Evolutionary conservation across 805 yeast species (phyloP).

Genomic region (Ogataea trehalophila): DNA sequence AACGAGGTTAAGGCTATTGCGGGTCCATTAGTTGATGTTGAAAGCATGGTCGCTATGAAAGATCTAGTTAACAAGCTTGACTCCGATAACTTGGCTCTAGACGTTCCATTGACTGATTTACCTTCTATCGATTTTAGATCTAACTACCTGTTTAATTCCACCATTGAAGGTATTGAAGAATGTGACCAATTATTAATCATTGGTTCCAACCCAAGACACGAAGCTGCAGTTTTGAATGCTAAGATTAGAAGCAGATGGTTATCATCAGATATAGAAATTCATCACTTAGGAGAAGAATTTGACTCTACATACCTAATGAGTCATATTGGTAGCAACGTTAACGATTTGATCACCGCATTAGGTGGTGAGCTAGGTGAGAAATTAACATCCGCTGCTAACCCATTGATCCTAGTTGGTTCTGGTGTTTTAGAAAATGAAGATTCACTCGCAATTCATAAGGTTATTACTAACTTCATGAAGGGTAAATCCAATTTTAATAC

Average conservation of each 20-base stretch:
- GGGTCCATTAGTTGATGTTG: slow-evolving; percentile 81
- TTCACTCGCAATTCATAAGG: slow-evolving; percentile 53
- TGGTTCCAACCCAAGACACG: slow-evolving; percentile 86
- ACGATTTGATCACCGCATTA: slow-evolving; percentile 55
- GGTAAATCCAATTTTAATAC: slow-evolving; percentile 56
- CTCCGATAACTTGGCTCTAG: slow-evolving; percentile 76
- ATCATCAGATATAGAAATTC: slow-evolving; percentile 56
- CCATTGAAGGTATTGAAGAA: slow-evolving; percentile 73
- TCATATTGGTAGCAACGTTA: slow-evolving; percentile 57
- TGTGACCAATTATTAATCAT: slow-evolving; percentile 77
- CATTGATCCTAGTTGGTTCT: slow-evolving; percentile 77
- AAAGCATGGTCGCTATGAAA: slow-evolving; percentile 74
- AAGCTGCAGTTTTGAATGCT: slow-evolving; percentile 83
- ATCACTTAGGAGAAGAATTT: slow-evolving; percentile 69
- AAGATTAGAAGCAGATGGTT: slow-evolving; percentile 82
- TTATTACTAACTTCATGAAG: slow-evolving; percentile 56
- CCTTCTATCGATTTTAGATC: slow-evolving; percentile 76
- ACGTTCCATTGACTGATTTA: slow-evolving; percentile 50
- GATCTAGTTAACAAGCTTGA: slow-evolving; percentile 73
- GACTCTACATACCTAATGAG: slow-evolving; percentile 69
- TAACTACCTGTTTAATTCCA: slow-evolving; percentile 74
- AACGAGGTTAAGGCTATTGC: slow-evolving; percentile 77
- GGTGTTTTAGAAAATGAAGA: slow-evolving; percentile 68
- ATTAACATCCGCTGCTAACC: slow-evolving; percentile 61
- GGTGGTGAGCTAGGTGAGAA: slow-evolving; percentile 65